These are phyloP conservation scores for Aspergillus sp. DNA, from an alignment of 2,329 filamentous ascomycete species.

Conservation along the genomic window DNA sequence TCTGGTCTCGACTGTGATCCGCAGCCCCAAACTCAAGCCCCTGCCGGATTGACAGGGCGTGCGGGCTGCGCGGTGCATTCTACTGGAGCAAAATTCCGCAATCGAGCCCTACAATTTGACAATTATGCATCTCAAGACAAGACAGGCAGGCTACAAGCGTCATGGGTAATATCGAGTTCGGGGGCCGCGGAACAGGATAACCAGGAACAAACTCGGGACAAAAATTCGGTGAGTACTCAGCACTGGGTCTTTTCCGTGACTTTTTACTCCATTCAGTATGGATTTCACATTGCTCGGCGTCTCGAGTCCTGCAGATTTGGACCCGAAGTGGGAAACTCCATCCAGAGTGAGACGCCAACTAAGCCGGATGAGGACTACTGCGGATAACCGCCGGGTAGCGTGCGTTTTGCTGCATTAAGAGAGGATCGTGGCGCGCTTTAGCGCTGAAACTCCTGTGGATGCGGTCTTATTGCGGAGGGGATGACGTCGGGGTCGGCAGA, in stretches of 20 bases:
- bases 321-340: slow-evolving; percentile 22
- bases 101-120: neutral
- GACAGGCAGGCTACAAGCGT: neutral
- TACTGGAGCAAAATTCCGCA: slow-evolving; percentile 7
- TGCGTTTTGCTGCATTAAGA: slow-evolving; percentile 15
- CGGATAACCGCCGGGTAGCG: slow-evolving; percentile 22
- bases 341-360: slow-evolving; percentile 17
- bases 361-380: neutral
- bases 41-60: neutral
- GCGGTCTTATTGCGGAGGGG: neutral
- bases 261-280: slow-evolving; percentile 17
- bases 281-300: neutral
- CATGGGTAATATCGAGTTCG: neutral
- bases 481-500: slow-evolving; percentile 16
- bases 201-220: neutral
- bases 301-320: neutral
- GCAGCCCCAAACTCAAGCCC: neutral
- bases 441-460: slow-evolving; percentile 12
- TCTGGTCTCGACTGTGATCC: neutral
- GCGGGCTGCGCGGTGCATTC: neutral
- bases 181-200: neutral
- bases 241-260: slow-evolving; percentile 1
- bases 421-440: slow-evolving; percentile 27
- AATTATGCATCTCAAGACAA: neutral
- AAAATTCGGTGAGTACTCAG: neutral